Base-by-base conservation (phyloP, 768 basidiomycete genomes). In the Leccinum longicurvipes region DNA sequence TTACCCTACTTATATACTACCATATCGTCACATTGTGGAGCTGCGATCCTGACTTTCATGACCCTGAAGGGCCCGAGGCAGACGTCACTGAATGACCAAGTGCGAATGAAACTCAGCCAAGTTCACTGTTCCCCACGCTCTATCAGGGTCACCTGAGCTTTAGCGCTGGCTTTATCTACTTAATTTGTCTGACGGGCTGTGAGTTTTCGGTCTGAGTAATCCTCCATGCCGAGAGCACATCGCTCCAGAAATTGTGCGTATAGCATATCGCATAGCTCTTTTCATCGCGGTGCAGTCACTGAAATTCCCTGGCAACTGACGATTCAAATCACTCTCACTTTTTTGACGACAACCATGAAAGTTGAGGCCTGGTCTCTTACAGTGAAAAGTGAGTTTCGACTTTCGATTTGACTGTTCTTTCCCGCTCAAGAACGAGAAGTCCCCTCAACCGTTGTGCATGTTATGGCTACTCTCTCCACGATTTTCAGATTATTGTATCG, bases 401-500 rank as follows among this genome's bases (percentile, higher is more conserved):
- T 10, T 29, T 21, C 0, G 3, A 21, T 24, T 47, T 29, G n/a
- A 9, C 14, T 27, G 23, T 24, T 14, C 21, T 48, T 39, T 49
- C 3, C 1, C 21, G 12, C 42, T 46, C 27, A 21, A 31, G 25
- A 42, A 47, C 34, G 9, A 0, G 34, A 59, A 65, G 64, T 57
- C 32, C 52, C 64, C 21, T 48, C 64, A 23, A 65, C 65, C 10
- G 6, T 54, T 39, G 47, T 24, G 6, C 62, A 69, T 45, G 29
- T 12, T 14, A 14, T 66, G 3, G 64, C 59, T 23, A 69, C 71
- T 14, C 28, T 58, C 15, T n/a, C 46, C 14, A 69, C 67, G 6
- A 25, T 41, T 3, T 54, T 60, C 24, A 59, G 67, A 42, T 54
- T 69, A 7, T 21, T 54, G 15, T 60, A 71, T 42, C 69, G 69